Conservation (phyloP, 805 yeast species). For the Candida jianshihensis region DNA sequence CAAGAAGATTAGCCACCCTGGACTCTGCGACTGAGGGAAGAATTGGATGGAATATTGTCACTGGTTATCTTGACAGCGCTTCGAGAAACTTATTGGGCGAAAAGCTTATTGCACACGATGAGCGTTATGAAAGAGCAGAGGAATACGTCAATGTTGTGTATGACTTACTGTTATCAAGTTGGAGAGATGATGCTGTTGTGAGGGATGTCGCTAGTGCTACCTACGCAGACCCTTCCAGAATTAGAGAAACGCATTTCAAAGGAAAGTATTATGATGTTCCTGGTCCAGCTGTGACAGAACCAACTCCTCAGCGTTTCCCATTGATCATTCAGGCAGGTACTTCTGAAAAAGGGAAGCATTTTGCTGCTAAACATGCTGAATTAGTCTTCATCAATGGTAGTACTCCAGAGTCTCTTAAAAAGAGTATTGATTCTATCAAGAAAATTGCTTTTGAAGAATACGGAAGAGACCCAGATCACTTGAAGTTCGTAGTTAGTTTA, state of each 20-base stretch:
- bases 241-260: conserved; percentile 30
- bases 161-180: conserved; percentile 31
- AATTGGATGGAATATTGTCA: conserved; percentile 35
- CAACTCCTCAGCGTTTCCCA: conserved; percentile 36
- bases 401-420: conserved; percentile 25
- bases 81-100: conserved; percentile 27
- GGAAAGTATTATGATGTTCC: conserved; percentile 33
- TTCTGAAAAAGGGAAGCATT: conserved; percentile 30
- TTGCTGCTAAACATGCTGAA: conserved; percentile 36
- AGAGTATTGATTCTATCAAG: conserved; percentile 24
- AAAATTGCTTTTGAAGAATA: conserved; percentile 24
- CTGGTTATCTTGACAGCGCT: conserved; percentile 32
- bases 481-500: conserved; percentile 30
- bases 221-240: conserved; percentile 29
- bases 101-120: conserved; percentile 29
- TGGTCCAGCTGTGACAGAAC: conserved; percentile 33
- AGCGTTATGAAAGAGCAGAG: conserved; percentile 32
- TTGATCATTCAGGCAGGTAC: conserved; percentile 36
- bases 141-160: conserved; percentile 34
- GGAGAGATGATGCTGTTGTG: conserved; percentile 32
- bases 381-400: conserved; percentile 29
- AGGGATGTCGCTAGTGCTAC: conserved; percentile 21
- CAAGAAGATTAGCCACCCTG: conserved; percentile 29
- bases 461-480: conserved; percentile 29
- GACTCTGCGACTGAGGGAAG: conserved; percentile 20